These are phyloP conservation scores for Parmelia sp. DNA, from an alignment of 495 filamentous ascomycete species.

Conservation along the genomic window DNA sequence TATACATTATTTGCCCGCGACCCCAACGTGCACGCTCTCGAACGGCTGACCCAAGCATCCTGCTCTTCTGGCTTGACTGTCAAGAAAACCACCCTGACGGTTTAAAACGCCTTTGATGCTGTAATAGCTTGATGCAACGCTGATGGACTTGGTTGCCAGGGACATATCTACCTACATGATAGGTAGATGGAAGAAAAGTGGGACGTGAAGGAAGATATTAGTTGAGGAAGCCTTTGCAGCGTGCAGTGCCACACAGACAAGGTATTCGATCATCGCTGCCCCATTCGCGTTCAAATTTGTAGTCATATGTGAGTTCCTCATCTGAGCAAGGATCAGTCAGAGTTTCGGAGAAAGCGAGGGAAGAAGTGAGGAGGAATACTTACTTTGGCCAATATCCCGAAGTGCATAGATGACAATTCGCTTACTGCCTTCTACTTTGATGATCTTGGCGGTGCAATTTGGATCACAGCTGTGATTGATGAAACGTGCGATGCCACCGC, in stretches of 20 bases:
- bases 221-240: constrained; percentile 98
- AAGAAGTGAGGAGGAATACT: constrained; percentile 34
- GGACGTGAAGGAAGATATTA: constrained; percentile 31
- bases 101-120: constrained; percentile 13
- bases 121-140: constrained; percentile 13
- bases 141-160: constrained; percentile 11
- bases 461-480: constrained; percentile 99
- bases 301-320: constrained; percentile 98
- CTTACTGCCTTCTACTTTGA: constrained; percentile 98
- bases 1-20: constrained; percentile 8
- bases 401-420: constrained; percentile 98
- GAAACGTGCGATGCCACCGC: constrained; percentile 94
- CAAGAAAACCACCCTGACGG: not conserved
- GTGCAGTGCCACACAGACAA: constrained; percentile 89
- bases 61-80: constrained; percentile 2
- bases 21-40: constrained; percentile 5
- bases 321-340: constrained; percentile 46
- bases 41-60: not conserved
- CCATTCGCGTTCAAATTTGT: constrained; percentile 98
- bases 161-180: constrained; percentile 8
- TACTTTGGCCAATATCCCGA: constrained; percentile 89
- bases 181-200: constrained; percentile 12
- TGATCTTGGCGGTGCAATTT: constrained; percentile 99
- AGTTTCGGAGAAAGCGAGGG: not conserved
- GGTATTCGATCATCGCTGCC: constrained; percentile 92